Base-by-base conservation (phyloP, 2,329 filamentous ascomycete genomes). In the Chlorencoelia australis region DNA sequence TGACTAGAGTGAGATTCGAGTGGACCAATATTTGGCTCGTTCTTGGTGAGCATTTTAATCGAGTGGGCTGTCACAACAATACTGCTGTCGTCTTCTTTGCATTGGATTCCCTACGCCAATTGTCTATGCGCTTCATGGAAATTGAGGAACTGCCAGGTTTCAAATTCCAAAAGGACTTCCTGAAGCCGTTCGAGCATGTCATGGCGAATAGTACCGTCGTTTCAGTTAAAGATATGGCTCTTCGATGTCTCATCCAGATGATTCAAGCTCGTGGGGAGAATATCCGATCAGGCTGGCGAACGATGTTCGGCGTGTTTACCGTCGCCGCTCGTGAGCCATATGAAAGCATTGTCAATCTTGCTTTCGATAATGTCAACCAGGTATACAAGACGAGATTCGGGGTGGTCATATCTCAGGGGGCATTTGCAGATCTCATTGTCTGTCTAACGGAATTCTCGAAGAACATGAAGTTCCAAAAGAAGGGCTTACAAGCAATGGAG, bases 61-160 rank as follows among this genome's bases (percentile, higher is more conserved):
- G 88, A 45, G 91, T 98, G 42, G 93, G 93, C 35, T 96, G 89
- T 54, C 88, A 96, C 54, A 84, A 81, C 52, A 98, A 98, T 62
- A 94, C 91, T 9, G 82, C 86, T 5, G 91, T 98, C 35, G 93
- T 98, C 8, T 96, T 93, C 64, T 98, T 98, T 55, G 91, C 91
- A 3, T 70, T 99, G 18, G 93, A 99, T 63, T 95, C 89, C 3
- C 64, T 99, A 29, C 77, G 93, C 26, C 91, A 99, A 59, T 66
- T 99, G 26, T 95, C 89, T 1, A 96, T 98, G 88, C 82, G 88
- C 13, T 99, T 98, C 57, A 84, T 98, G 82, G 91, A 98, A 60
- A 87, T 96, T 42, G 91, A 94, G 57, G 91, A 99, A 59, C 63
- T 99, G 49, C 86, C 91, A 1, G 91, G 93, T 53, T 99, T 99